Base-by-base conservation (phyloP, 805 yeast genomes). In the Wickerhamiella sergipiensis region DNA sequence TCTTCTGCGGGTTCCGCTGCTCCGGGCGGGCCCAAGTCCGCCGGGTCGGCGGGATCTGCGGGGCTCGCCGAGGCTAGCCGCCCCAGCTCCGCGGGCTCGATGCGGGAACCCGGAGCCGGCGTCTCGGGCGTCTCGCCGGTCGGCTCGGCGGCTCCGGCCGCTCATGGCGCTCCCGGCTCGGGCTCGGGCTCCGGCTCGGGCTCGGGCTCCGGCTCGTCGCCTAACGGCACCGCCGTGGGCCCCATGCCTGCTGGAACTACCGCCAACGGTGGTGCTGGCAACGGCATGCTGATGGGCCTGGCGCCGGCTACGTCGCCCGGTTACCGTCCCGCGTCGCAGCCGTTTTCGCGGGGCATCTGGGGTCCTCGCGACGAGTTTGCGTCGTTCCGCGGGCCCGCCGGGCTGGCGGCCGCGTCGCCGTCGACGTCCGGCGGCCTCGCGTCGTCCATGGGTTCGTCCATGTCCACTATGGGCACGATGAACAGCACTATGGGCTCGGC, bases 131-230 rank as follows among this genome's bases (percentile, higher is more conserved):
- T 7, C 44, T 42, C 29, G 44, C 17, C 26, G 22, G 22, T 13
- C 26, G 44, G 26, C 23, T 39, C 33, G 4, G 38, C 38, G n/a
- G 38, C 6, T 10, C n/a, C 38, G 38, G 38, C 8, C 26, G 33
- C 33, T 29, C 33, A 6, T 3, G 33, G 33, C 53, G 24, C 10
- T 47, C 51, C 50, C 42, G 36, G 48, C 47, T n/a, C n/a, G n/a
- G n/a, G n/a, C n/a, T n/a, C n/a, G n/a, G 40, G n/a, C 38, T 50
- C 48, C 42, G 36, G 48, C 47, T 49, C 50, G 57, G 52, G 50
- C 47, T 18, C 52, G 40, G 6, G 33, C 33, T 29, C 55, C n/a
- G 44, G 50, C 36, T 50, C 56, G 33, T 43, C 57, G 29, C 50
- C 55, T 18, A 49, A 51, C n/a, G 39, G 52, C 23, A 23, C 33